Conservation (phyloP, 169 alveolate genomes). For the Toxoplasma gondii region DNA sequence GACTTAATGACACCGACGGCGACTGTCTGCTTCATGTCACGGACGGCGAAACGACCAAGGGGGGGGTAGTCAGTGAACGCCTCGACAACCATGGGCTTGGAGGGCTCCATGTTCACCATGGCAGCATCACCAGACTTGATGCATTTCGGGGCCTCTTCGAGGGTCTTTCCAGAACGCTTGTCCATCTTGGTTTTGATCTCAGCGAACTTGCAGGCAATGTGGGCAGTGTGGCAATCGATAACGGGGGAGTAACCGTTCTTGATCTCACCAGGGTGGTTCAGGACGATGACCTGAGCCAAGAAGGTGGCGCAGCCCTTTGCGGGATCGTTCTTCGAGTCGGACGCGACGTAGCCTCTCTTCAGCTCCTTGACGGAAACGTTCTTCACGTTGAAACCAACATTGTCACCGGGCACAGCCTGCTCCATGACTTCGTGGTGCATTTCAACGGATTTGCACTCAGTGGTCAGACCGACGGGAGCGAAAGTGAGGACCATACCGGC, state of each 20-base stretch:
- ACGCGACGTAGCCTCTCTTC: constrained; percentile 96
- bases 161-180: constrained; percentile 96
- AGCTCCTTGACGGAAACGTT: constrained; percentile 96
- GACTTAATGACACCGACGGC: constrained; percentile 99
- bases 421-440: constrained; percentile 97
- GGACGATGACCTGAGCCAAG: constrained; percentile 94
- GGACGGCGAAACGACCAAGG: constrained; percentile 98
- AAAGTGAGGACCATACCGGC: constrained; percentile 92
- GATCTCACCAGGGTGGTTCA: constrained; percentile 98
- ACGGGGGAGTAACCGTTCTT: constrained; percentile 98
- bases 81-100: constrained; percentile 97
- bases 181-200: constrained; percentile 92
- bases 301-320: constrained; percentile 94
- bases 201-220: constrained; percentile 97
- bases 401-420: constrained; percentile 98
- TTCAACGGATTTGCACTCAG: constrained; percentile 98
- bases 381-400: constrained; percentile 96
- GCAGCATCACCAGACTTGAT: constrained; percentile 98
- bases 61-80: constrained; percentile 97
- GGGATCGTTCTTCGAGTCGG: constrained; percentile 97
- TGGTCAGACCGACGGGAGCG: constrained; percentile 95
- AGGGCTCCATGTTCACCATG: constrained; percentile 93
- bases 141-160: constrained; percentile 96
- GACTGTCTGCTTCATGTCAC: constrained; percentile 98
- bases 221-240: constrained; percentile 98